Percentiles rank a stretch among this genome's conserved stretches.
Evolutionary conservation across 2,329 filamentous ascomycete species (phyloP).

Genomic region (Cladorrhinum sp.): DNA sequence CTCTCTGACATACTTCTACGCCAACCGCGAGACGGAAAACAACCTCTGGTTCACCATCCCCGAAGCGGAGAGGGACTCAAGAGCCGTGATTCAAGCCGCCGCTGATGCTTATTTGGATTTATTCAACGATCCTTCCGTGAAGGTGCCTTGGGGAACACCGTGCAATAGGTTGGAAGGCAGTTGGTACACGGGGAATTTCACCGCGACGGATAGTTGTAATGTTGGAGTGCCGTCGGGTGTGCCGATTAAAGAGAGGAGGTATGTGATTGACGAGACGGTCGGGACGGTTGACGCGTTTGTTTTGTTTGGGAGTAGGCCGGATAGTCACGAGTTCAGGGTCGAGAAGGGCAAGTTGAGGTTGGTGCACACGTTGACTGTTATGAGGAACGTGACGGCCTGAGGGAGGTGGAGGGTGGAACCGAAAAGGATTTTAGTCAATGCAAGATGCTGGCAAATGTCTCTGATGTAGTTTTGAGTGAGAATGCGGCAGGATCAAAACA

Average conservation of each 20-base stretch:
- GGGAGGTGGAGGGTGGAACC: too few relatives aligned
- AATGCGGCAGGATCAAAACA: too few relatives aligned
- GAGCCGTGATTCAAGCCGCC: constrained; percentile 24
- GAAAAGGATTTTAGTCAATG: too few relatives aligned
- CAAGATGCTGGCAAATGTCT: too few relatives aligned
- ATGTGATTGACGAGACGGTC: constrained; percentile 30
- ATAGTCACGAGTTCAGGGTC: constrained; percentile 29
- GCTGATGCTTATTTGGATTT: constrained; percentile 29
- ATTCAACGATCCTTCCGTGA: constrained; percentile 22
- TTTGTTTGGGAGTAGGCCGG: constrained; percentile 22
- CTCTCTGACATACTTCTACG: constrained; percentile 20
- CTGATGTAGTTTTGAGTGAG: too few relatives aligned
- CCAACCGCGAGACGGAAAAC: constrained; percentile 19
- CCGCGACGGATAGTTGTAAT: constrained; percentile 20
- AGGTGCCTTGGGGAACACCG: constrained; percentile 24
- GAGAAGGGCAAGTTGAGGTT: constrained; percentile 28
- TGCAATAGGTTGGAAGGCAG: constrained; percentile 31
- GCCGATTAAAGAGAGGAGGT: constrained; percentile 27
- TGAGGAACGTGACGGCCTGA: constrained; percentile 1
- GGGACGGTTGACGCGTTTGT: constrained; percentile 26
- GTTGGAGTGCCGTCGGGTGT: constrained; percentile 24
- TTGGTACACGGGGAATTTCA: constrained; percentile 22
- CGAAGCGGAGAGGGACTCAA: constrained; percentile 18
- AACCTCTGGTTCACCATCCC: constrained; percentile 25
- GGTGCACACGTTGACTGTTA: constrained; percentile 27